These are phyloP conservation scores for Leptomonas seymouri DNA, from an alignment of 208 protist genomes.

Conservation along the genomic window DNA sequence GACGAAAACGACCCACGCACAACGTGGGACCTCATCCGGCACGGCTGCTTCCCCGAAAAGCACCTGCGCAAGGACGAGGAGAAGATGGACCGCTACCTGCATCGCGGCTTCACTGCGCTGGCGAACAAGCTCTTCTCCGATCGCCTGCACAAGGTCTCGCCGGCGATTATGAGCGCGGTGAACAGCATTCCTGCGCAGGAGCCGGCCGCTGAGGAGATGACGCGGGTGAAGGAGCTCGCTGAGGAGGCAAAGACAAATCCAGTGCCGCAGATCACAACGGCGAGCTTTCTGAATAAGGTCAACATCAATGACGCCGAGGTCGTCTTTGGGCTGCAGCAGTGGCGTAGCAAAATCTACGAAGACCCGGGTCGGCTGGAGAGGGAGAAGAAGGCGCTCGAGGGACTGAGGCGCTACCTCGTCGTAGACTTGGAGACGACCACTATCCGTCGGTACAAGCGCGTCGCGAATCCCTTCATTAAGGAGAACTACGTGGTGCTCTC, in stretches of 20 bases:
- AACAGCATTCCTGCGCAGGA: conserved; percentile 80
- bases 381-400: conserved; percentile 68
- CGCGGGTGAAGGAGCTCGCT: conserved; percentile 41
- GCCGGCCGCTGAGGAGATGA: conserved; percentile 32
- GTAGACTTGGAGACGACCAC: conserved; percentile 93
- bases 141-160: conserved; percentile 79
- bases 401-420: conserved; percentile 77
- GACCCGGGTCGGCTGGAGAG: conserved; percentile 64
- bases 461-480: conserved; percentile 89
- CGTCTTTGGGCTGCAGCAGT: conserved; percentile 89
- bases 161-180: conserved; percentile 72
- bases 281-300: conserved; percentile 87
- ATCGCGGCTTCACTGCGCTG: conserved; percentile 80
- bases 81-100: conserved; percentile 71
- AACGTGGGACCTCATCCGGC: conserved; percentile 75
- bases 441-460: conserved; percentile 86
- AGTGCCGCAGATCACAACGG: conserved; percentile 60
- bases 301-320: conserved; percentile 90
- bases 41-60: conserved; percentile 74
- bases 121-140: conserved; percentile 91
- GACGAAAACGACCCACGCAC: conserved; percentile 69
- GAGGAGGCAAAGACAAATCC: conserved; percentile 61
- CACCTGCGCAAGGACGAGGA: conserved; percentile 66
- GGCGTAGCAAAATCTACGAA: conserved; percentile 88
- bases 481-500: conserved; percentile 92